A percentile compares a stretch with the other conserved stretches of the same genome.
Evolutionary conservation across 1,139 yeast genomes (phyloP).

Genomic region (Sugiyamaella castrensis): DNA sequence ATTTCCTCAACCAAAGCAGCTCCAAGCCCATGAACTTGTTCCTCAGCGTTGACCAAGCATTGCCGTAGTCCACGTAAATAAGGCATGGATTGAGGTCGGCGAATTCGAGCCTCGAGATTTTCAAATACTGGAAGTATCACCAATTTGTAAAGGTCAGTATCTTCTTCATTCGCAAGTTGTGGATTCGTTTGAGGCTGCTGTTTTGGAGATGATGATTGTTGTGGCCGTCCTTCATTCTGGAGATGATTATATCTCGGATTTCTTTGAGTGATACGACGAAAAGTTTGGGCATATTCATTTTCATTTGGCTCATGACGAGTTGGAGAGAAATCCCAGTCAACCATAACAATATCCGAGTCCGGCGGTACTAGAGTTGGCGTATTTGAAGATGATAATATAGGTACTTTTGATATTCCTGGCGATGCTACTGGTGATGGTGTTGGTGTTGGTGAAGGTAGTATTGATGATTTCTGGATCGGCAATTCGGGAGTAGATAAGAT

Average conservation of each 20-base stretch:
- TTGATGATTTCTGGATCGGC: not conserved
- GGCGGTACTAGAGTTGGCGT: not conserved
- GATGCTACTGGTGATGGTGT: not conserved
- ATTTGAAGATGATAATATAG: no score
- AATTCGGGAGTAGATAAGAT: no score
- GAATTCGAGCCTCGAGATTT: conserved; percentile 17
- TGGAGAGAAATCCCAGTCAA: conserved; percentile 11
- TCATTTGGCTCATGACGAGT: not conserved
- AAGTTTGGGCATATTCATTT: not conserved
- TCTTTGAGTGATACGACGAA: not conserved
- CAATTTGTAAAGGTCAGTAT: conserved; percentile 4
- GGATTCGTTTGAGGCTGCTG: no score
- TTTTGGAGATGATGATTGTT: no score
- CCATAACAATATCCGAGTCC: conserved; percentile 4
- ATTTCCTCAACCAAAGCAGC: conserved; percentile 66
- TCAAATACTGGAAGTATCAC: conserved; percentile 18
- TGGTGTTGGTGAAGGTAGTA: not conserved
- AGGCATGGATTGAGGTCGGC: conserved; percentile 6
- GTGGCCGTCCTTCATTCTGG: not conserved
- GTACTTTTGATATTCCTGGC: not conserved
- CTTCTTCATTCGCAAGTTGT: not conserved
- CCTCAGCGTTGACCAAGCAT: conserved; percentile 41
- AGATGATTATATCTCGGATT: not conserved
- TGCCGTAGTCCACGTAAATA: conserved; percentile 13
- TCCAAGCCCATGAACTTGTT: conserved; percentile 57